Evolutionary conservation across 805 yeast species (phyloP).

Genomic region (Yamadazyma endophytica): DNA sequence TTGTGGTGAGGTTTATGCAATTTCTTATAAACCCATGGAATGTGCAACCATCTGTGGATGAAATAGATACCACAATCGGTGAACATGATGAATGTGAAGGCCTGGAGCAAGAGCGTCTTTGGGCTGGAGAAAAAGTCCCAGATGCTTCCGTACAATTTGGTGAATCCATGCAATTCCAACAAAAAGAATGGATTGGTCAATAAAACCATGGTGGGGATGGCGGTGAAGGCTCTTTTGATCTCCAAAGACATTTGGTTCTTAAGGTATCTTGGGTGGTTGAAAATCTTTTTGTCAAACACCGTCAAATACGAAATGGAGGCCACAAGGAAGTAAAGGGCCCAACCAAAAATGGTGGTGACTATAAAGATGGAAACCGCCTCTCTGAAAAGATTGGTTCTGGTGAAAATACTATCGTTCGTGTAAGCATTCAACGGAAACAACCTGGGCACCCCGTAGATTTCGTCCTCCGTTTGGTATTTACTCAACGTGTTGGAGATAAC

Average conservation of each 20-base stretch:
- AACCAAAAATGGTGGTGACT: slow-evolving; percentile 78
- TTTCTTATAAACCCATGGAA: slow-evolving; percentile 81
- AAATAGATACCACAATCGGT: slow-evolving; percentile 92
- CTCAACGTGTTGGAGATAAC: too few species aligned
- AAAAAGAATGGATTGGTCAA: slow-evolving; percentile 90
- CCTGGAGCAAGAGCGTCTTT: slow-evolving; percentile 59
- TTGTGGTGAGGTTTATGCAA: slow-evolving; percentile 98
- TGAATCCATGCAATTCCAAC: slow-evolving; percentile 77
- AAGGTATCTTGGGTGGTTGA: slow-evolving; percentile 93
- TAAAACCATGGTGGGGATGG: slow-evolving; percentile 87
- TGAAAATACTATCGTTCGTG: slow-evolving; percentile 63
- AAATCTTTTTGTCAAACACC: slow-evolving; percentile 82
- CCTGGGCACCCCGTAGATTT: slow-evolving; percentile 59
- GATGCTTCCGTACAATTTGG: slow-evolving; percentile 67
- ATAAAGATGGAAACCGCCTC: slow-evolving; percentile 63
- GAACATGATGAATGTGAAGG: slow-evolving; percentile 79
- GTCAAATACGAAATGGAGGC: slow-evolving; percentile 76
- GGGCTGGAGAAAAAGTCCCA: slow-evolving; percentile 64
- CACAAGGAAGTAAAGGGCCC: slow-evolving; percentile 69
- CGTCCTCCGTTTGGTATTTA: slow-evolving; percentile 28
- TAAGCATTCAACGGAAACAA: slow-evolving; percentile 53
- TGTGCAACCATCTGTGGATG: slow-evolving; percentile 90
- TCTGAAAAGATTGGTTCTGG: slow-evolving; percentile 70
- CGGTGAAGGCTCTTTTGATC: slow-evolving; percentile 67
- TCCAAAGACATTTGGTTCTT: slow-evolving; percentile 90